Evolutionary conservation across 805 yeast species (phyloP).

Genomic region (Suhomyces kilbournensis): DNA sequence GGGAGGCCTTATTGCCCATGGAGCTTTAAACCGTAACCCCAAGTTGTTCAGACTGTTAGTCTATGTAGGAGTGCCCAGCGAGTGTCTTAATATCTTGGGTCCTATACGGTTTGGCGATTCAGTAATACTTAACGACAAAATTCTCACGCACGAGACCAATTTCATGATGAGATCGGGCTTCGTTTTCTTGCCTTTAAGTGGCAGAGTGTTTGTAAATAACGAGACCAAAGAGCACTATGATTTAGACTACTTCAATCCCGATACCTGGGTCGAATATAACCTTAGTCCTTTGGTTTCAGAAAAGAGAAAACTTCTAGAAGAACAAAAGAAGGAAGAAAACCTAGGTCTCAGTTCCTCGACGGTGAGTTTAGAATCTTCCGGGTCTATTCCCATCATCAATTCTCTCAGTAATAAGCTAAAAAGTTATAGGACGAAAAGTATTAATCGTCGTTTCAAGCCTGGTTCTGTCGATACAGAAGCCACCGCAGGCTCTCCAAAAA

Average conservation of each 20-base stretch:
- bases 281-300: slow-evolving; percentile 69
- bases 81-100: slow-evolving; percentile 82
- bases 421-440: slow-evolving; percentile 17
- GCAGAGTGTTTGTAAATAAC: slow-evolving; percentile 67
- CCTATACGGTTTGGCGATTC: slow-evolving; percentile 82
- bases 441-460: slow-evolving; percentile 1
- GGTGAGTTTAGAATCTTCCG: slow-evolving; percentile 1
- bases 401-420: slow-evolving; percentile 26
- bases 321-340: background rate
- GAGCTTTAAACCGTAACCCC: slow-evolving; percentile 68
- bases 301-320: slow-evolving; percentile 27
- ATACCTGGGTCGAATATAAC: slow-evolving; percentile 74
- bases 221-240: slow-evolving; percentile 56
- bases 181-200: slow-evolving; percentile 72
- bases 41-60: slow-evolving; percentile 67
- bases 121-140: slow-evolving; percentile 68
- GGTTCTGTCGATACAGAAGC: background rate
- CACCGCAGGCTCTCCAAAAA: background rate
- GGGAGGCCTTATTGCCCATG: slow-evolving; percentile 89
- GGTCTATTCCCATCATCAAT: slow-evolving; percentile 22
- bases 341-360: background rate
- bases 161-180: slow-evolving; percentile 87
- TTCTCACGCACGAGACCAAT: slow-evolving; percentile 76
- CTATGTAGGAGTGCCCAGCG: slow-evolving; percentile 81
- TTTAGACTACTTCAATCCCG: slow-evolving; percentile 75